Evolutionary conservation across 2,329 filamentous ascomycete species (phyloP).

Genomic region (Cryphonectria japonica): DNA sequence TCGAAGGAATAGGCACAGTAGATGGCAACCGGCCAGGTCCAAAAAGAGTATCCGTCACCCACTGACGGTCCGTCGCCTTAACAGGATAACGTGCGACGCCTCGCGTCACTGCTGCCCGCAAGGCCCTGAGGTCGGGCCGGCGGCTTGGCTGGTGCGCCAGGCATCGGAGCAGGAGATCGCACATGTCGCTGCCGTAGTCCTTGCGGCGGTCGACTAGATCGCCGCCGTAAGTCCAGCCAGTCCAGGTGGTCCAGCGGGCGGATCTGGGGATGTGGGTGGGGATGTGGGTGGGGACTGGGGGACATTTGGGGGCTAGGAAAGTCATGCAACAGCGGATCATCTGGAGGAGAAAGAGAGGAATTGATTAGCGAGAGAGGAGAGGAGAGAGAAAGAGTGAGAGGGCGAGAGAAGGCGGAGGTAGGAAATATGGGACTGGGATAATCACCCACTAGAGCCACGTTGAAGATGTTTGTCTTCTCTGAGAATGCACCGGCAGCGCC

Average conservation of each 20-base stretch:
- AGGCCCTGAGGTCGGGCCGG: constrained; percentile 7
- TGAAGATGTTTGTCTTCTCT: constrained; percentile 18
- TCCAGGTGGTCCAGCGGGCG: not conserved
- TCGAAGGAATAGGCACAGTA: not conserved
- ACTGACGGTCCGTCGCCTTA: not conserved
- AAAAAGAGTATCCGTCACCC: not conserved
- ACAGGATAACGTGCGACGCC: not conserved
- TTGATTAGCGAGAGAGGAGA: not conserved
- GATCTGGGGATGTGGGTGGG: not conserved
- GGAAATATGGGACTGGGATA: not conserved
- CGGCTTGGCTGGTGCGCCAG: constrained; percentile 7
- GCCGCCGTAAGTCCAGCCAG: constrained; percentile 19
- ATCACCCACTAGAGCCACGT: not conserved
- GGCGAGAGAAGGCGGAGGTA: too few species aligned
- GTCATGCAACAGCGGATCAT: not conserved
- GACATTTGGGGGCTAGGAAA: not conserved
- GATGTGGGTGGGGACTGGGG: not conserved
- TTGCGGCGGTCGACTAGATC: not conserved
- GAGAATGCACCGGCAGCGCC: constrained; percentile 2
- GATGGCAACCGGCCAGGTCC: not conserved
- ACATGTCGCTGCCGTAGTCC: constrained; percentile 7
- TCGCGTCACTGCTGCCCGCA: not conserved
- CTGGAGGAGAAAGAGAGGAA: not conserved
- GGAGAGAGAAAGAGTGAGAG: too few species aligned
- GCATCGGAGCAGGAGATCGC: constrained; percentile 2